Conservation (phyloP, 176 grass and related monocot species). For the Panicum miliaceum region DNA sequence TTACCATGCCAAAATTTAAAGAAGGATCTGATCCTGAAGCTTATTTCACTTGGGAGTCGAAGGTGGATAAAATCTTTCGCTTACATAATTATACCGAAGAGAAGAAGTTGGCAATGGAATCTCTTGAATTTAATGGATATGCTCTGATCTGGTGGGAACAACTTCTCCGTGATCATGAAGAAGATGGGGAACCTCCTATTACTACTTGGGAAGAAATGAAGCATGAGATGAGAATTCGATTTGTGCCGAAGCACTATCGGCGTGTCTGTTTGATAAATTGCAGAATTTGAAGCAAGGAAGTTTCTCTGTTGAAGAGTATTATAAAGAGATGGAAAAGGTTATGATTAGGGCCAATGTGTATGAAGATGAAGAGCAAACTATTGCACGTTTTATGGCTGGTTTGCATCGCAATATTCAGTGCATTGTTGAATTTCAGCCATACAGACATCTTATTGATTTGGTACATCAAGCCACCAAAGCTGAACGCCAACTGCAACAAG, state of each 20-base stretch:
- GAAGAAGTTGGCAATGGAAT: background rate
- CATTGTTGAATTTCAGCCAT: no score
- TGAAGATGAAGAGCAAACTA: background rate
- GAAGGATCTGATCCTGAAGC: background rate
- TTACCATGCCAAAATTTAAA: constrained; percentile 4
- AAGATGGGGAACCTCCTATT: background rate
- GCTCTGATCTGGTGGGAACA: background rate
- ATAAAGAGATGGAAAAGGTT: no score
- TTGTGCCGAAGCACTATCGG: background rate
- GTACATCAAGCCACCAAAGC: no score
- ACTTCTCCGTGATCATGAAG: background rate
- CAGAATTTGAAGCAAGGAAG: background rate
- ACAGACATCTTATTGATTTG: no score
- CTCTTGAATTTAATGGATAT: no score
- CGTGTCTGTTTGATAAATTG: background rate
- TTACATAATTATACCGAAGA: background rate
- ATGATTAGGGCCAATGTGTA: no score
- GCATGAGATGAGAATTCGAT: background rate
- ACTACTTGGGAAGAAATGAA: background rate
- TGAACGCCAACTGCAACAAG: no score
- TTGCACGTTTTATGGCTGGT: background rate
- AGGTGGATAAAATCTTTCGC: background rate
- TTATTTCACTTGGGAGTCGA: background rate
- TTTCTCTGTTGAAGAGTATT: background rate
- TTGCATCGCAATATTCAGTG: background rate